phyloP scores from a whole-genome alignment of 805 yeast species.

The Brettanomyces sp. region DNA sequence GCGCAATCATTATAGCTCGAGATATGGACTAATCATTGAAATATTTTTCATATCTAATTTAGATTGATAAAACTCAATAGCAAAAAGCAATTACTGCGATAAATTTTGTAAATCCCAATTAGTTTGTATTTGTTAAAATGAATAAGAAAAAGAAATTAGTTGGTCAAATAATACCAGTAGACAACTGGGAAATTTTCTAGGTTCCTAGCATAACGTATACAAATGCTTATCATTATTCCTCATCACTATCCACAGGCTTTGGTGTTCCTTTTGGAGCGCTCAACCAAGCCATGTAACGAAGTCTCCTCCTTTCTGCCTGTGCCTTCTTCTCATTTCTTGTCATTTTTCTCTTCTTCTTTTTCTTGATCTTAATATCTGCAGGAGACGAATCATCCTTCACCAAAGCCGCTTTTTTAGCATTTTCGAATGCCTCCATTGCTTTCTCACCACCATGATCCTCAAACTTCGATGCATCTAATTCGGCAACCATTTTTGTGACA shows the following conservation, averaged over 20 bases:
- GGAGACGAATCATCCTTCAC: conserved; percentile 74
- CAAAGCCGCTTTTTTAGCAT: conserved; percentile 37
- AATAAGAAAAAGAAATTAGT: background rate
- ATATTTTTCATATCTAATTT: background rate
- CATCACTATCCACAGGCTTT: conserved; percentile 87
- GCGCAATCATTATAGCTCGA: conserved; percentile 12
- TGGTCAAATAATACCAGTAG: background rate
- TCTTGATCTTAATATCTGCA: conserved; percentile 85
- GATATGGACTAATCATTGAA: conserved; percentile 6
- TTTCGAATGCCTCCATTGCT: conserved; percentile 35
- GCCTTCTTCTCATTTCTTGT: conserved; percentile 92
- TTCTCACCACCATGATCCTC: conserved; percentile 64
- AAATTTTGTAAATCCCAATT: background rate
- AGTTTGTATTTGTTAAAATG: background rate
- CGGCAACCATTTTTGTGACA: conserved; percentile 72
- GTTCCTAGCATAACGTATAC: background rate
- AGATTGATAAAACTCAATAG: background rate
- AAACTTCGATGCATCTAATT: conserved; percentile 68
- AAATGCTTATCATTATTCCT: conserved; percentile 47
- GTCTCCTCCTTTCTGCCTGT: conserved; percentile 88
- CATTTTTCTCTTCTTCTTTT: conserved; percentile 85
- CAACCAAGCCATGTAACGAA: conserved; percentile 91
- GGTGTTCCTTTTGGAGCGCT: conserved; percentile 97
- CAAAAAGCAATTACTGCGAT: background rate
- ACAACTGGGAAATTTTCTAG: background rate